These are phyloP conservation scores for Colletotrichum cereale DNA, from an alignment of 2,329 filamentous ascomycete species.

Conservation along the genomic window DNA sequence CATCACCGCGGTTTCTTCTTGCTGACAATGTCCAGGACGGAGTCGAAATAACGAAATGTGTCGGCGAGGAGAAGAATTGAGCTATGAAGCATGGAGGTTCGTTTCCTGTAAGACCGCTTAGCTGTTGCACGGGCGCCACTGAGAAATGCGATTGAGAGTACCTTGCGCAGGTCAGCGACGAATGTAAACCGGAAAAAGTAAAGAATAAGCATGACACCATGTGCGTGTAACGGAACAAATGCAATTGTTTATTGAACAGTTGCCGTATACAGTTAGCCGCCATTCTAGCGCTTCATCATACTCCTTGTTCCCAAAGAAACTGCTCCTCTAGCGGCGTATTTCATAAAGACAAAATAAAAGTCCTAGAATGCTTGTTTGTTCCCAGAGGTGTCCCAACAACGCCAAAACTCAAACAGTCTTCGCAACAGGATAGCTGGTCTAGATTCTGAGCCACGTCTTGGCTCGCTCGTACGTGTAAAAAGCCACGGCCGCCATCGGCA, in stretches of 20 bases:
- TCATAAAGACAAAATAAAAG: slow-evolving; percentile 8
- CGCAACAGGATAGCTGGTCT: background rate
- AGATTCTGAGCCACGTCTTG: slow-evolving; percentile 76
- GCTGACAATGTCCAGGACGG: slow-evolving; percentile 64
- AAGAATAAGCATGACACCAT: too few relatives aligned
- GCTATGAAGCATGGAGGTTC: background rate
- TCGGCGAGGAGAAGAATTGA: slow-evolving; percentile 50
- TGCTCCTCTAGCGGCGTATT: slow-evolving; percentile 20
- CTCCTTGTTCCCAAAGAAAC: slow-evolving; percentile 11
- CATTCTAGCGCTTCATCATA: slow-evolving; percentile 24
- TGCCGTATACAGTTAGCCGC: slow-evolving; percentile 28
- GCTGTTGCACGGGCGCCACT: background rate
- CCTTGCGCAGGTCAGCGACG: background rate
- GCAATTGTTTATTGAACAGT: slow-evolving; percentile 27
- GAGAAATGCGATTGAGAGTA: background rate
- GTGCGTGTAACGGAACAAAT: slow-evolving; percentile 16
- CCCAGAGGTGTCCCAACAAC: slow-evolving; percentile 35
- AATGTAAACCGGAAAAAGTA: too few relatives aligned
- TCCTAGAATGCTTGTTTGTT: slow-evolving; percentile 32
- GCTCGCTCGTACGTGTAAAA: slow-evolving; percentile 76
- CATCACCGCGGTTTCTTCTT: too few relatives aligned
- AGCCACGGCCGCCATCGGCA: slow-evolving; percentile 84
- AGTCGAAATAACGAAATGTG: slow-evolving; percentile 74
- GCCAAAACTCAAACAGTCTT: slow-evolving; percentile 29
- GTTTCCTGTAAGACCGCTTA: background rate